phyloP scores from a whole-genome alignment of 768 basidiomycete genomes.

The Leccinum subtestaceum region DNA sequence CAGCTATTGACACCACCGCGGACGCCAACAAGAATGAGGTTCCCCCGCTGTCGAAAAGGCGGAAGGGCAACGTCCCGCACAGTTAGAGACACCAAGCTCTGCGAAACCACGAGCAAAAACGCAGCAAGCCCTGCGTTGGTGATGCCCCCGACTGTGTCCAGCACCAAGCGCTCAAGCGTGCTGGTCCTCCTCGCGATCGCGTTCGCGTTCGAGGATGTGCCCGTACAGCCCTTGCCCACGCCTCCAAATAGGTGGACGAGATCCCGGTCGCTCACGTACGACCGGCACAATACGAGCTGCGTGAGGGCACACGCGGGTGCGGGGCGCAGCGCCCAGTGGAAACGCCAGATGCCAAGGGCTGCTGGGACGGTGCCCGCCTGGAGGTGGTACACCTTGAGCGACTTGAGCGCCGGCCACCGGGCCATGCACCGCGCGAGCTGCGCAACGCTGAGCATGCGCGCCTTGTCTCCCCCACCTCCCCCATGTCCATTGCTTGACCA shows the following conservation, averaged over 20 bases:
- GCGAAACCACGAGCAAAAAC: no score
- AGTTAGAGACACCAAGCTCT: no score
- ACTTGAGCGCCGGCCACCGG: slow-evolving; percentile 14
- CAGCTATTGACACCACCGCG: not conserved
- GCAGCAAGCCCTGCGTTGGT: no score
- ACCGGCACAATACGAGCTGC: slow-evolving; percentile 16
- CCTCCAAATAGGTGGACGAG: slow-evolving; percentile 12
- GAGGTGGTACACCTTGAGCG: slow-evolving; percentile 16
- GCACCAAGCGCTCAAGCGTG: slow-evolving; percentile 7
- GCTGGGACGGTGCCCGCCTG: slow-evolving; percentile 5
- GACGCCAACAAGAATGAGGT: no score
- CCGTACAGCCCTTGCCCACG: not conserved
- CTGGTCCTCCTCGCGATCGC: slow-evolving; percentile 1
- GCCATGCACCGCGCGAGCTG: slow-evolving; percentile 21
- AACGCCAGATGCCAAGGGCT: slow-evolving; percentile 10
- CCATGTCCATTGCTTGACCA: not conserved
- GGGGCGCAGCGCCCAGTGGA: slow-evolving; percentile 6
- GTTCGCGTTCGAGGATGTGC: not conserved
- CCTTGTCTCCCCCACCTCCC: no score
- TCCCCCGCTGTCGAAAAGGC: no score
- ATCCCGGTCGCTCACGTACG: slow-evolving; percentile 18
- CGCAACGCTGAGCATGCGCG: slow-evolving; percentile 8
- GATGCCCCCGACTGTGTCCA: no score
- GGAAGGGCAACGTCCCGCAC: no score
- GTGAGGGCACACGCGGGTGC: slow-evolving; percentile 17